Percentiles rank a stretch among this genome's conserved stretches.
Conservation (phyloP, 2,329 filamentous ascomycete species). For the Apiospora sp. region DNA sequence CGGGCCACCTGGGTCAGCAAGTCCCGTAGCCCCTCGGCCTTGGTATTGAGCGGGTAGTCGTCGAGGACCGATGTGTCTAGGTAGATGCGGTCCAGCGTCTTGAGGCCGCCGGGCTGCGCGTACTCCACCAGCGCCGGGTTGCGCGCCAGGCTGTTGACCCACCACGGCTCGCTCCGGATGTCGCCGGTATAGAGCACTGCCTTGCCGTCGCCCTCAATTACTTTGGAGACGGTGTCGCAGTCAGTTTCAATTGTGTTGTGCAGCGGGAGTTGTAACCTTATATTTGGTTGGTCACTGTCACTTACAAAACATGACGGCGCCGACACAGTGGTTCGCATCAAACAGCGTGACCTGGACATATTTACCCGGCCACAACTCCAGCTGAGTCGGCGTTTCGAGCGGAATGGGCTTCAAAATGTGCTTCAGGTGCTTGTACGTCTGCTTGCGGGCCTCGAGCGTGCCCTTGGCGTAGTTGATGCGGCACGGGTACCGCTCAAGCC, state of each 20-base stretch:
- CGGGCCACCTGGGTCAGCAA: conserved; percentile 71
- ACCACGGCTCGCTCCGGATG: conserved; percentile 86
- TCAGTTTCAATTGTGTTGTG: conserved; percentile 11
- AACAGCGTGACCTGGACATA: conserved; percentile 83
- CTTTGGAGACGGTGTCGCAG: conserved; percentile 40
- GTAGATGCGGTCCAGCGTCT: conserved; percentile 80
- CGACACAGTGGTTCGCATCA: conserved; percentile 91
- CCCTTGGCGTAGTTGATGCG: conserved; percentile 83
- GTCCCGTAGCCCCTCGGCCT: conserved; percentile 79
- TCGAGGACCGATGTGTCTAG: conserved; percentile 82
- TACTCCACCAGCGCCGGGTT: conserved; percentile 81
- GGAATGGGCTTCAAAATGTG: conserved; percentile 82
- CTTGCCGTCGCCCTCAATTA: conserved; percentile 77
- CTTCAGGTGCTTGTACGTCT: conserved; percentile 79
- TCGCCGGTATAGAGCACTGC: conserved; percentile 90
- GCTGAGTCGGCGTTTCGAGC: conserved; percentile 76
- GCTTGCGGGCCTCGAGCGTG: conserved; percentile 73
- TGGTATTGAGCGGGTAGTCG: conserved; percentile 59
- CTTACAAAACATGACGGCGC: conserved; percentile 86
- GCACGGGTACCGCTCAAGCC: conserved; percentile 79
- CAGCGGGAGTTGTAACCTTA: too few relatives aligned
- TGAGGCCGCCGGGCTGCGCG: conserved; percentile 59
- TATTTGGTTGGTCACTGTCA: conserved; percentile 35
- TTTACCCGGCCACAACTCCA: conserved; percentile 75
- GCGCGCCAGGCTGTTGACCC: conserved; percentile 75